Conservation (phyloP, 2,329 filamentous ascomycete species). For the Neoarthrinium moseri region DNA sequence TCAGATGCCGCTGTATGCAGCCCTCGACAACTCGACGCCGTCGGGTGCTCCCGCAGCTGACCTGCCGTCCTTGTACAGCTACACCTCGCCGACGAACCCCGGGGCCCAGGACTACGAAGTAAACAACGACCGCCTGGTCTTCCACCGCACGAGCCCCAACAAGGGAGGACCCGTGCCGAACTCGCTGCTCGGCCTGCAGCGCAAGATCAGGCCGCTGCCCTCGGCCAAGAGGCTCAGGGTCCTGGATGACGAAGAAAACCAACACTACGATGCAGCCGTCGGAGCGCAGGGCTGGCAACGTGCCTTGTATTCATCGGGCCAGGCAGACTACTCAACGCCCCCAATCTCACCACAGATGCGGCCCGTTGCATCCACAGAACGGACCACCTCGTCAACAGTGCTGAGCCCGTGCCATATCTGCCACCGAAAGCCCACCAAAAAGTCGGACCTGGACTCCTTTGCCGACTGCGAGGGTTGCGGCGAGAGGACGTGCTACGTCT, state of each 20-base stretch:
- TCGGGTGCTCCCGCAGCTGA: constrained; percentile 15
- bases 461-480: constrained; percentile 63
- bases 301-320: constrained; percentile 16
- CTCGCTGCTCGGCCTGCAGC: constrained; percentile 17
- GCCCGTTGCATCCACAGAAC: constrained; percentile 11
- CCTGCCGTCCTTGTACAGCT: constrained; percentile 11
- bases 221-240: constrained; percentile 25
- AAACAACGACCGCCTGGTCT: constrained; percentile 24
- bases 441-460: constrained; percentile 64
- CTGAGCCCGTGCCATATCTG: constrained; percentile 66
- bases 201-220: constrained; percentile 26
- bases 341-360: constrained; percentile 12
- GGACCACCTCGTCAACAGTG: constrained; percentile 20
- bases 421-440: constrained; percentile 62
- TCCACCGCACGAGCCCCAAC: constrained; percentile 8
- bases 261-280: neutral
- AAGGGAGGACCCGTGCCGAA: neutral
- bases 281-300: no score
- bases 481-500: constrained; percentile 66
- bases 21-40: neutral
- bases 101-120: constrained; percentile 19
- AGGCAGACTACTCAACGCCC: constrained; percentile 19
- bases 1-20: constrained; percentile 27
- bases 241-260: constrained; percentile 15
- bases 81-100: constrained; percentile 15